Evolutionary conservation across 2,329 filamentous ascomycete genomes (phyloP).

Genomic region (Thyridium curvatum): DNA sequence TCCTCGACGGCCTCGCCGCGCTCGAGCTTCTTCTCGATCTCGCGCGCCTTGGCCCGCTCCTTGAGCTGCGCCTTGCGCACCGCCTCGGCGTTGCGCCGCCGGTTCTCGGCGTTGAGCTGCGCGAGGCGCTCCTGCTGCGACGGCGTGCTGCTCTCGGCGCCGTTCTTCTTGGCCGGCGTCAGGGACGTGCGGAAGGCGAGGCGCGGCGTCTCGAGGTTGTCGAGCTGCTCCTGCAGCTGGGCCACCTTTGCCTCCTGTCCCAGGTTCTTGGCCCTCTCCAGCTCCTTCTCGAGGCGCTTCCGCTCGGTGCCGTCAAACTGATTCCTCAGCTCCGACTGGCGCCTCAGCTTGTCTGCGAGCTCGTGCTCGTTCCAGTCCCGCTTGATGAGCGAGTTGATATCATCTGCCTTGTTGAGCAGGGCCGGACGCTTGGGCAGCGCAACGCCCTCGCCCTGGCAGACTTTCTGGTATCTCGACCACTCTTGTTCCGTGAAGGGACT

Average conservation of each 20-base stretch:
- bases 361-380: conserved; percentile 80
- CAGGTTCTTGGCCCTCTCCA: conserved; percentile 58
- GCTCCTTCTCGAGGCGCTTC: conserved; percentile 56
- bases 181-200: conserved; percentile 67
- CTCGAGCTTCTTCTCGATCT: conserved; percentile 53
- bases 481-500: conserved; percentile 83
- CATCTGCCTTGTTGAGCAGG: conserved; percentile 66
- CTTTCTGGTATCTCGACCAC: conserved; percentile 73
- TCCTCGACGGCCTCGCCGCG: conserved; percentile 56
- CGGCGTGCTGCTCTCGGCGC: conserved; percentile 39
- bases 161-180: conserved; percentile 44
- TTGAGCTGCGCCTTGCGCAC: conserved; percentile 86
- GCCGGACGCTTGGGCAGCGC: conserved; percentile 66
- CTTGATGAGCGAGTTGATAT: conserved; percentile 73
- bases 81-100: conserved; percentile 76
- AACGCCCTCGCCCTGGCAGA: conserved; percentile 65
- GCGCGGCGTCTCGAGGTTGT: conserved; percentile 60
- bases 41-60: conserved; percentile 61
- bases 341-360: conserved; percentile 70
- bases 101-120: conserved; percentile 77
- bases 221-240: conserved; percentile 53
- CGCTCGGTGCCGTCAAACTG: conserved; percentile 64
- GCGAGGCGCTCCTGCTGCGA: conserved; percentile 77
- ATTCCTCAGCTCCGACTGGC: conserved; percentile 60
- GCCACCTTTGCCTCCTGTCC: conserved; percentile 54